These are phyloP conservation scores for Chalciporus sphaerocephalus DNA, from an alignment of 768 basidiomycete species.

Conservation along the genomic window DNA sequence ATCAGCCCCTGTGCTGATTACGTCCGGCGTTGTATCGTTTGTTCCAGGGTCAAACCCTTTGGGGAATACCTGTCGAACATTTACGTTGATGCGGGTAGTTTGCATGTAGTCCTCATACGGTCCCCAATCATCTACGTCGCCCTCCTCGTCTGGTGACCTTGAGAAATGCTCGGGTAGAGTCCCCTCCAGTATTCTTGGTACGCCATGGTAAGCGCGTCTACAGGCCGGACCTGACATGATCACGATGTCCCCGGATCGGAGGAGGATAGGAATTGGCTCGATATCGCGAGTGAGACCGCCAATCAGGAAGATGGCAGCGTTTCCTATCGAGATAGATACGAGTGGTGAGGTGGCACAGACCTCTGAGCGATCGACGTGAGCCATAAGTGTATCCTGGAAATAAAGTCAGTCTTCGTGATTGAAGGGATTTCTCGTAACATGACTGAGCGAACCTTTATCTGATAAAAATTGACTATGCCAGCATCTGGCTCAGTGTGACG, in stretches of 20 bases:
- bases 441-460: conserved; percentile 49
- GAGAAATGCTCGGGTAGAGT: conserved; percentile 66
- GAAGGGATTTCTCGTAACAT: not conserved
- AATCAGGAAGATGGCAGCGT: conserved; percentile 84
- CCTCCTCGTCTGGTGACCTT: conserved; percentile 22
- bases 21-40: not conserved
- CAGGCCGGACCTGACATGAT: conserved; percentile 90
- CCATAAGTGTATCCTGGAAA: conserved; percentile 83
- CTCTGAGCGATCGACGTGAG: conserved; percentile 96
- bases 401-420: not conserved
- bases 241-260: conserved; percentile 87
- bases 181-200: conserved; percentile 82
- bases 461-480: conserved; percentile 95
- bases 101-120: conserved; percentile 61
- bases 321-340: conserved; percentile 94
- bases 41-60: conserved; percentile 49
- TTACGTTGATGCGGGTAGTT: conserved; percentile 80
- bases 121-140: conserved; percentile 45
- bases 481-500: conserved; percentile 76
- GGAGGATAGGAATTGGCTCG: conserved; percentile 73
- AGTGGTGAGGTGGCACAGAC: conserved; percentile 88
- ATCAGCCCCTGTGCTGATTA: not conserved
- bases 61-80: conserved; percentile 86
- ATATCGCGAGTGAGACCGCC: conserved; percentile 77
- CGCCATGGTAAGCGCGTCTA: conserved; percentile 87